These are phyloP conservation scores for Trichoderma sp. DNA, from an alignment of 2,329 filamentous ascomycete genomes.

Conservation along the genomic window DNA sequence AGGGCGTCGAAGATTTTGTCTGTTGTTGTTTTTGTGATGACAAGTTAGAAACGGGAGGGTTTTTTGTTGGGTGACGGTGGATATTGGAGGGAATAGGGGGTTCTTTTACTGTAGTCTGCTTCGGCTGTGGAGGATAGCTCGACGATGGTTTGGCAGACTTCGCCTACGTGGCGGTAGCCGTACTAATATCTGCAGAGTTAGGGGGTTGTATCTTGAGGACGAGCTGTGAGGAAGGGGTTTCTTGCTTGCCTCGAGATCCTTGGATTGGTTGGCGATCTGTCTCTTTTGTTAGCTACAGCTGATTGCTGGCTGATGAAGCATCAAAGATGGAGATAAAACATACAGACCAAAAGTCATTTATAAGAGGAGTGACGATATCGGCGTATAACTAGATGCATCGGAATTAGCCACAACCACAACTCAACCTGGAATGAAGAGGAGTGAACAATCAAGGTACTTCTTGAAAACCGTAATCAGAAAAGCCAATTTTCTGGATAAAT, in stretches of 20 bases:
- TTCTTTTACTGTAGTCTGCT: background rate
- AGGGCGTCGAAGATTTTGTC: constrained; percentile 8
- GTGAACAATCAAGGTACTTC: background rate
- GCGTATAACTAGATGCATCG: background rate
- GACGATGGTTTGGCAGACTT: background rate
- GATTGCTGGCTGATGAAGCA: background rate
- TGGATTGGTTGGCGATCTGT: background rate
- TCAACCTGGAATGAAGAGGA: background rate
- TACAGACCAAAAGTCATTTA: background rate
- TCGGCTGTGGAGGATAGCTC: background rate
- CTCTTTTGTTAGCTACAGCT: background rate
- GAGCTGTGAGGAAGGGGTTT: background rate
- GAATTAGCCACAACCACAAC: background rate
- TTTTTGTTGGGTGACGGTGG: too few relatives aligned
- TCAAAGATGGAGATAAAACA: too few relatives aligned
- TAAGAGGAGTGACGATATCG: background rate
- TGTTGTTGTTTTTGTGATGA: background rate
- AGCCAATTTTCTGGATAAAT: background rate
- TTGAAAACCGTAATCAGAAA: background rate
- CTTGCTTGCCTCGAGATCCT: background rate
- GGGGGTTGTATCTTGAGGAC: too few relatives aligned
- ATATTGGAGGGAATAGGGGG: too few relatives aligned
- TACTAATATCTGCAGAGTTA: background rate
- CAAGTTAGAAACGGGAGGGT: too few relatives aligned
- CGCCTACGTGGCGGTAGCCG: background rate